A percentile compares a stretch with the other conserved stretches of the same genome.
Conservation (phyloP, 371 early-diverging fungal genomes). For the Blastocladiella emersonii region DNA sequence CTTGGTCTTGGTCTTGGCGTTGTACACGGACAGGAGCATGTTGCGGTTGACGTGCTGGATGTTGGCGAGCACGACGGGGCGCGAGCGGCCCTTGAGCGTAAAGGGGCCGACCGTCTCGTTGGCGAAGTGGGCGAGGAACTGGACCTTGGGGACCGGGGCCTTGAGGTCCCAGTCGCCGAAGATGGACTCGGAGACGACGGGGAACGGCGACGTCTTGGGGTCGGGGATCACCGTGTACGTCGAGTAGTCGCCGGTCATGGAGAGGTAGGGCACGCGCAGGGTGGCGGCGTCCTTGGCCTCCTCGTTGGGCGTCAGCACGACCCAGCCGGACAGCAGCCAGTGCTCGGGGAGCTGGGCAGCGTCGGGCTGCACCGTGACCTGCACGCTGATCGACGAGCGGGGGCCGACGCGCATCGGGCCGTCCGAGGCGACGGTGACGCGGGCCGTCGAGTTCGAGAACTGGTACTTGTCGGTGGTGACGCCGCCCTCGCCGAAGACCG, state of each 20-base stretch:
- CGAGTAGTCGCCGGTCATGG: not conserved
- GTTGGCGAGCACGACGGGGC: not conserved
- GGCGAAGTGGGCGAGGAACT: no score
- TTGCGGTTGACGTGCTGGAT: not conserved
- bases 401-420: not conserved
- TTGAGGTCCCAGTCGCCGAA: no score
- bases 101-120: not conserved
- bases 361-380: no score
- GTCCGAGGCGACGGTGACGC: not conserved
- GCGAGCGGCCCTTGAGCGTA: not conserved
- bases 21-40: not conserved
- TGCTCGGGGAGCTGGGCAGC: not conserved
- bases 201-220: not conserved
- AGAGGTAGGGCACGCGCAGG: not conserved
- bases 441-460: not conserved
- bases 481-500: constrained; percentile 10
- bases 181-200: no score
- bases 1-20: not conserved
- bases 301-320: not conserved
- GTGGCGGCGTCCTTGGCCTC: not conserved
- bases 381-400: no score
- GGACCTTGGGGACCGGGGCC: no score
- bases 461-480: not conserved
- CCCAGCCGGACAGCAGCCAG: not conserved
- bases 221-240: not conserved